These are phyloP conservation scores for Russula virescens DNA, from an alignment of 768 basidiomycete genomes.

Conservation along the genomic window DNA sequence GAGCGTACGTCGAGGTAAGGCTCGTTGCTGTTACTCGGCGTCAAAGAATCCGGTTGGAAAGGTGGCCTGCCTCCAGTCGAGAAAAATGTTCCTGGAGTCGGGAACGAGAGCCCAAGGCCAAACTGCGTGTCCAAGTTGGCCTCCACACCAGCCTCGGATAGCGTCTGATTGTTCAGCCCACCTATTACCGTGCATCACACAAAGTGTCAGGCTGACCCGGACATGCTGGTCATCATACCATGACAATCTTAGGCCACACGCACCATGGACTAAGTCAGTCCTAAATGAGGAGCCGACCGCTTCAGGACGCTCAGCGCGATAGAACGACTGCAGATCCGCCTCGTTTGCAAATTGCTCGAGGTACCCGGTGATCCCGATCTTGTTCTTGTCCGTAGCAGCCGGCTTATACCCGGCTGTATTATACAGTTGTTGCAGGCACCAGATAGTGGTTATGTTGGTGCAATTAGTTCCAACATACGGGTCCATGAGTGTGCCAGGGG, in stretches of 20 bases:
- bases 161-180: constrained; percentile 24
- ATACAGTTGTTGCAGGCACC: constrained; percentile 33
- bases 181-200: neutral
- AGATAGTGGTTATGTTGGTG: constrained; percentile 31
- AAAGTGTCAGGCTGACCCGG: neutral
- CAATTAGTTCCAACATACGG: constrained; percentile 33
- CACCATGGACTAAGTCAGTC: constrained; percentile 12
- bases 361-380: constrained; percentile 35
- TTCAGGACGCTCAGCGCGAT: constrained; percentile 6
- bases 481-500: neutral
- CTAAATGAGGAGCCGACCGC: constrained; percentile 21
- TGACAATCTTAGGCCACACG: neutral
- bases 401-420: constrained; percentile 30
- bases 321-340: constrained; percentile 23
- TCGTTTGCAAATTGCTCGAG: constrained; percentile 32
- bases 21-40: constrained; percentile 14
- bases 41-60: constrained; percentile 18
- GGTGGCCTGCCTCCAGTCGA: constrained; percentile 26
- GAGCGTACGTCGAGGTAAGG: constrained; percentile 20
- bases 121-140: constrained; percentile 27
- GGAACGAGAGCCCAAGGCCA: constrained; percentile 26
- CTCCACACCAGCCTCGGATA: constrained; percentile 22
- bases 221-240: neutral
- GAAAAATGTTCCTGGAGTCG: constrained; percentile 25
- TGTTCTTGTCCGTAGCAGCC: constrained; percentile 26